phyloP scores from a whole-genome alignment of 805 yeast species.

The Candida parachauliodes region DNA sequence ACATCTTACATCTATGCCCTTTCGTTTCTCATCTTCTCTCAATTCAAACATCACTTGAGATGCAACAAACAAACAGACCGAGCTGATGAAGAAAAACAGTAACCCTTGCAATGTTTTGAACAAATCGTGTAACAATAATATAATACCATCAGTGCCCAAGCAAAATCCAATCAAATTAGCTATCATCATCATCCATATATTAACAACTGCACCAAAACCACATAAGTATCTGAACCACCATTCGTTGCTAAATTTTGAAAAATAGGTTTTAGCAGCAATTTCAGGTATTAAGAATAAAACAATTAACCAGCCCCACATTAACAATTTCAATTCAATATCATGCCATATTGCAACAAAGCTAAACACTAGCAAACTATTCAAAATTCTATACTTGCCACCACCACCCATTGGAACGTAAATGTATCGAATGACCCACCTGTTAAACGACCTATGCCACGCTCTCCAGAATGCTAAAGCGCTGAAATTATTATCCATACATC shows the following conservation, averaged over 20 bases:
- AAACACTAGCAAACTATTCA: constrained; percentile 81
- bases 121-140: constrained; percentile 62
- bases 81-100: constrained; percentile 57
- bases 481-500: constrained; percentile 93
- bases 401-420: constrained; percentile 87
- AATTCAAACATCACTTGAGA: constrained; percentile 93
- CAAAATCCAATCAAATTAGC: constrained; percentile 96
- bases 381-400: constrained; percentile 66
- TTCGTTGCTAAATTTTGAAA: constrained; percentile 36
- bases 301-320: constrained; percentile 95
- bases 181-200: constrained; percentile 97
- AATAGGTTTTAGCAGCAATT: constrained; percentile 52
- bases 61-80: constrained; percentile 70
- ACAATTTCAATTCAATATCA: constrained; percentile 81
- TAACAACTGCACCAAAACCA: constrained; percentile 81
- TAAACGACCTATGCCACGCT: constrained; percentile 96
- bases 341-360: constrained; percentile 98
- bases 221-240: constrained; percentile 81
- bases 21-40: constrained; percentile 79
- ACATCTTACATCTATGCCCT: constrained; percentile 80
- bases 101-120: constrained; percentile 69
- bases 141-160: constrained; percentile 82
- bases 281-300: constrained; percentile 89
- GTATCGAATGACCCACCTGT: constrained; percentile 85
- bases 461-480: constrained; percentile 97